Percentiles rank a stretch among this genome's conserved stretches.
Conservation (phyloP, 129 eudicot species). For the Pseudognaphalium luteoalbum region DNA sequence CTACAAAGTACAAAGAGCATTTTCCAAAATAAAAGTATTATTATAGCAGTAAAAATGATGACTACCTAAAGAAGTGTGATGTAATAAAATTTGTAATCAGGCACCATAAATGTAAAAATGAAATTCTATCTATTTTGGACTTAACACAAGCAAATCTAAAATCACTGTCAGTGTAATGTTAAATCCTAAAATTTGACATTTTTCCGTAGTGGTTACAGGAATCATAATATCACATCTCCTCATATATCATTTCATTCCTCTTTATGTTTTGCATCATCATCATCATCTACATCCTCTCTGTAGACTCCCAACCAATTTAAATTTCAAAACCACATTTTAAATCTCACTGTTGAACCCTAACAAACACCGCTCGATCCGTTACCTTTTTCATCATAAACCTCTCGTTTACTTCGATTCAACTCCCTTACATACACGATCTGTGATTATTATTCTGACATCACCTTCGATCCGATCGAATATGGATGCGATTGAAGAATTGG, state of each 20-base stretch:
- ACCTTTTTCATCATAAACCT: constrained; percentile 1
- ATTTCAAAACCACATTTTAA: constrained; percentile 21
- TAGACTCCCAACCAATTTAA: constrained; percentile 13
- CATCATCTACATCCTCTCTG: constrained; percentile 21
- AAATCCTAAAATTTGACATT: background rate
- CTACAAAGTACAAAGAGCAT: too few species aligned
- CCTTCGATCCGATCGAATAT: constrained; percentile 39
- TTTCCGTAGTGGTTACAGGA: background rate
- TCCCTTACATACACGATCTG: constrained; percentile 34
- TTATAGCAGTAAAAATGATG: too few species aligned
- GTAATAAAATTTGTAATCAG: background rate
- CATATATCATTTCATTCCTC: background rate
- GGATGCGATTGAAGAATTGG: constrained; percentile 97
- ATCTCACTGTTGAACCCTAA: constrained; percentile 29
- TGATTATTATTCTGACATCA: background rate
- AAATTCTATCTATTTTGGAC: background rate
- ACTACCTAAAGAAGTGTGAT: too few species aligned
- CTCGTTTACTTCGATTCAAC: constrained; percentile 13
- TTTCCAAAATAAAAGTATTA: too few species aligned
- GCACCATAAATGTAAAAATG: background rate
- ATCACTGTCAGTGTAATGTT: constrained; percentile 10
- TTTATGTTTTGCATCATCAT: background rate
- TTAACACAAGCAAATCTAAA: background rate
- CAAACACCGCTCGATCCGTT: constrained; percentile 19
- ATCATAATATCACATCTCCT: constrained; percentile 12